Evolutionary conservation across 352 stramenopile genomes (phyloP), one percentile per base, ranked within the genome.

Genomic region (Pythium apleroticum): DNA sequence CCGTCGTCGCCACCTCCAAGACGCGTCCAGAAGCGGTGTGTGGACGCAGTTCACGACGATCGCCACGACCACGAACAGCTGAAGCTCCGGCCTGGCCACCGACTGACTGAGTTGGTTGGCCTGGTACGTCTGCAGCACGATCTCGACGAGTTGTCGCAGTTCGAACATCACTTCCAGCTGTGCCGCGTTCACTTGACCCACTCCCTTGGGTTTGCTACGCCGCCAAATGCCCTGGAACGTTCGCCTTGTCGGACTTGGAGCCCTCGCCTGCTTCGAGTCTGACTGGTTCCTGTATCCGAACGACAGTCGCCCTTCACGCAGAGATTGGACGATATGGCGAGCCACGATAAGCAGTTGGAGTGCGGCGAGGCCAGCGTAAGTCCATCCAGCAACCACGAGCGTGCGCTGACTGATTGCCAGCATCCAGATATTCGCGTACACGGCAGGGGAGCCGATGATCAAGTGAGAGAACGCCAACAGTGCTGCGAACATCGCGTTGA

Each of bases 91-190:
- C 20, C 20, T 11, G 22, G 25, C 12, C 9, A 54, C 48, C 3
- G 24, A 54, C 15, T 22, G 48, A n/a, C 48, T 54, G n/a, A 54
- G 5, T 12, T 33, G n/a, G 48, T 33, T 6, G 10, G 48, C 48
- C 15, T 54, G 48, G 48, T 31, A 54, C 17, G 48, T 54, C 25
- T 54, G 48, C 1, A 54, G 17, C n/a, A 54, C 17, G 25, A 54
- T 54, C 14, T 54, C 20, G 10, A 54, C n/a, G 25, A 54, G 27
- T 22, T 54, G 48, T 1, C 25, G 17, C 4, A 33, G 20, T 12
- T 54, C n/a, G 7, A 54, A 54, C 20, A 28, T 12, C 6, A 54
- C 14, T 20, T 54, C 48, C n/a, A n/a, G n/a, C n/a, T n/a, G n/a
- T n/a, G n/a, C n/a, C n/a, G n/a, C n/a, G n/a, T n/a, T n/a, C n/a